These are phyloP conservation scores for Torrubiella hemipterigena DNA, from an alignment of 2,329 filamentous ascomycete genomes.

Conservation along the genomic window DNA sequence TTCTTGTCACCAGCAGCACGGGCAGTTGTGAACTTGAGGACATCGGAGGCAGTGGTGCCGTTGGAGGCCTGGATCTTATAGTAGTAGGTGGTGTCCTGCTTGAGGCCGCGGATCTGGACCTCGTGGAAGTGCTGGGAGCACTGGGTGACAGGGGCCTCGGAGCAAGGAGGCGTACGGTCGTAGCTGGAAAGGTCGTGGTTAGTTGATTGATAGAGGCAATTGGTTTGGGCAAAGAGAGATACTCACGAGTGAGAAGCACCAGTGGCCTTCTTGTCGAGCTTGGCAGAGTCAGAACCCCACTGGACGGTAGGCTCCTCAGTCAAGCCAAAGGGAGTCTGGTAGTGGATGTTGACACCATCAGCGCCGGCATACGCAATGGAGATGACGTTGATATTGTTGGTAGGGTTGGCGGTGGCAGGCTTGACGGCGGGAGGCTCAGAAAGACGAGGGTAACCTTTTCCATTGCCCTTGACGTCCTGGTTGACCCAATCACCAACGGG, in stretches of 20 bases:
- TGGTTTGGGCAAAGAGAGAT: neutral
- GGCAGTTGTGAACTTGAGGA: slow-evolving; percentile 33
- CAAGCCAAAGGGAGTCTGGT: slow-evolving; percentile 40
- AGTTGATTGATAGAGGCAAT: neutral
- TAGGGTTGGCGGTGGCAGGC: slow-evolving; percentile 26
- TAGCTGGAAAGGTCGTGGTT: slow-evolving; percentile 19
- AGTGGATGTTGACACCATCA: slow-evolving; percentile 39
- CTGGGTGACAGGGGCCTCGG: slow-evolving; percentile 29
- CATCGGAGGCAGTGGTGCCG: slow-evolving; percentile 32
- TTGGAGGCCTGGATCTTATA: slow-evolving; percentile 36
- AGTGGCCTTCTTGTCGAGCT: slow-evolving; percentile 20
- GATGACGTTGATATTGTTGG: slow-evolving; percentile 41
- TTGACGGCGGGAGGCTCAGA: slow-evolving; percentile 36
- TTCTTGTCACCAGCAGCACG: slow-evolving; percentile 26
- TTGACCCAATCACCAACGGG: slow-evolving; percentile 40
- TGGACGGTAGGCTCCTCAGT: slow-evolving; percentile 26
- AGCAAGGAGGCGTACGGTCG: slow-evolving; percentile 37
- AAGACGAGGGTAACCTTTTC: slow-evolving; percentile 36
- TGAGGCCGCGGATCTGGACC: slow-evolving; percentile 27
- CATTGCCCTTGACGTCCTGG: slow-evolving; percentile 35
- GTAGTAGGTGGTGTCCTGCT: slow-evolving; percentile 34
- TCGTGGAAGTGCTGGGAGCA: slow-evolving; percentile 41
- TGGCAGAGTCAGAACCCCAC: slow-evolving; percentile 24
- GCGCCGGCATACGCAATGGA: slow-evolving; percentile 32
- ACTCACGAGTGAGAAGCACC: slow-evolving; percentile 28